Evolutionary conservation across 2,329 filamentous ascomycete genomes (phyloP), one percentile per base, ranked within the genome.

Genomic region (Apiospora arundinis): DNA sequence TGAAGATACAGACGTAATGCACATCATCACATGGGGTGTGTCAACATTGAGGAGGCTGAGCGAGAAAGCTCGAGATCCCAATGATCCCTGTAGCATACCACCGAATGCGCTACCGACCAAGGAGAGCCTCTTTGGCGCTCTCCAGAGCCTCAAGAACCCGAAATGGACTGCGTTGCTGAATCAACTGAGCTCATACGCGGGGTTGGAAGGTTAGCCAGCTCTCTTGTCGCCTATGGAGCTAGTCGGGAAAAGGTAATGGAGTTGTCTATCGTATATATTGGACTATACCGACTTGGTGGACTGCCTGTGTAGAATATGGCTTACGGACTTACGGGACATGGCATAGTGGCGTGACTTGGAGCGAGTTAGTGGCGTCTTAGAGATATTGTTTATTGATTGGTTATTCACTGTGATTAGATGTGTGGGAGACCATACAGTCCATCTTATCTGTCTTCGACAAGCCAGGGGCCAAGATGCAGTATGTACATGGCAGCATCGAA

Each of bases 11-110:
- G 87, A 89, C 69, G 80, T 90, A 2, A 82, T 88, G 25, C 90
- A 90, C 77, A 92, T 95, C 46, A 90, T 92, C 4, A 87, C 90
- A 23, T 87, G 93, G 60, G 91, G 91, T 2, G 85, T 94, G 66
- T 89, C 90, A 12, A 86, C 94, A 69, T 81, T 95, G n/a, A 88
- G 89, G 73, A 88, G 88, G 72, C 81, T 95, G 32, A 87, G 89
- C 2, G 92, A 95, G 78, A 94, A 93, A 81, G 89, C 86, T 45
- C 85, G 80, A 77, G 91, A 89, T 79, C 87, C 84, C n/a, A 86
- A 84, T 72, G 84, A 88, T 69, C 80, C 85, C 14, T 82, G 82
- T 11, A 83, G 85, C 45, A 83, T 92, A 71, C 91, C 92, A 8
- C 84, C 88, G 1, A 87, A 88, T 67, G 87, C 91, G 14, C 81